Base-by-base conservation (phyloP, 352 stramenopile species). In the Pythium apleroticum region DNA sequence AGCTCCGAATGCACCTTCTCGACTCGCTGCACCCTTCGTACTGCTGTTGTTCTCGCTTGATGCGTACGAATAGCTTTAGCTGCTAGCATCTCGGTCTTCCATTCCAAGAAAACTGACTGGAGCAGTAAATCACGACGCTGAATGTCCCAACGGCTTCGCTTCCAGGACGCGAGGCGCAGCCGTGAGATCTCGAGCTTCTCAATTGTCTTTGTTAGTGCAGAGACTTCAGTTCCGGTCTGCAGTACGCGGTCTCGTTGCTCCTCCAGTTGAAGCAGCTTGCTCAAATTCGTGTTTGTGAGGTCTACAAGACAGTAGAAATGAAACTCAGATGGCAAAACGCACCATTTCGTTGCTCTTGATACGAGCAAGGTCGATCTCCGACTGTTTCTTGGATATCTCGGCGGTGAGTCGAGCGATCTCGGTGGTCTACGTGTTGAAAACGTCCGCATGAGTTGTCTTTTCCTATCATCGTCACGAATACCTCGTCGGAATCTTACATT, bases 31-130 rank as follows among this genome's bases (percentile, higher is more conserved):
- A 49, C 30, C 41, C 43, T 5, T n/a, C 35, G 14, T 25, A 31
- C 41, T 22, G 52, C 53, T 7, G 39, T 8, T 5, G 11, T 28
- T 17, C 22, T 31, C 4, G 25, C 19, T 7, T 55, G 17, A 3
- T 22, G 31, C 22, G 17, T 49, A 14, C 41, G 60, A 35, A 27
- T 4, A 3, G 53, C 39, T 27, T 67, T 67, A 10, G 52, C 35
- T 10, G 6, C 15, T 3, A 67, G 20, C n/a, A 39, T 43, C 14
- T 63, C 37, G 1, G 62, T 55, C 28, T 57, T 68, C 62, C 62
- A 68, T 46, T 56, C 62, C 19, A 63, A 35, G 31, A 68, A 62
- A 15, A 68, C 43, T 19, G 57, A 46, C 7, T 55, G 62, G 31
- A 53, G 45, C 1, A 30, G 39, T 20, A 63, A 43, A 7, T 56